Base-by-base conservation (phyloP, 768 basidiomycete genomes). In the Suillus cothurnatus region DNA sequence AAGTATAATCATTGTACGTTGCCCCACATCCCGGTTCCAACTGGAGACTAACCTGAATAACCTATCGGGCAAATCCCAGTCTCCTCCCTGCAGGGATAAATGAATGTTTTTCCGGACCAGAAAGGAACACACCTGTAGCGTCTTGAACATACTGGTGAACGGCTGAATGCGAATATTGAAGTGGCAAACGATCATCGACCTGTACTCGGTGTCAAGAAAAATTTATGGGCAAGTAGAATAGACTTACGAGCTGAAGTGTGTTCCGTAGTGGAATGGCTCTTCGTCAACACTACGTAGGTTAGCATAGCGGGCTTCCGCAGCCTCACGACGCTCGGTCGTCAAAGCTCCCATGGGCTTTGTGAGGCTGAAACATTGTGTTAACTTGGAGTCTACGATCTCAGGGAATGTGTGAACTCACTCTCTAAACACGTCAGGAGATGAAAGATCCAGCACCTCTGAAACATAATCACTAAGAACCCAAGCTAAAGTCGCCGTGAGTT, bases 141-240 rank as follows among this genome's bases (percentile, higher is more conserved):
- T 94, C 78, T 95, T 94, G 83, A 96, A 98, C 90, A 97, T 96
- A 72, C 91, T 88, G 31, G 95, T 96, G 74, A 92, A 98, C 0
- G 96, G 96, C 17, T 90, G 88, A 70, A 96, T 79, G 26, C 96
- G 85, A 62, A 98, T 96, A 70, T 97, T 78, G 79, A 92, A 97
- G 69, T 97, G 95, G 79, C 94, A 96, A 53, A 95, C 93, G 65
- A 95, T 97, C 95, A 97, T 97, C 3, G 94, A 96, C 64, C 75
- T 76, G 55, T 39, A 41, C 26, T 12, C 26, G 49, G 26, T 55
- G 59, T 38, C 21, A 41, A 26, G 8, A 39, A 15, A 21, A 47
- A 28, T 5, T 0, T 38, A 7, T 34, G n/a, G 1, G n/a, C 2
- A 6, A 61, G 26, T 58, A 52, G 34, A 5, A 0, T 50, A 47